Base-by-base conservation (phyloP, 2,329 filamentous ascomycete genomes). In the Xylaria sp. region DNA sequence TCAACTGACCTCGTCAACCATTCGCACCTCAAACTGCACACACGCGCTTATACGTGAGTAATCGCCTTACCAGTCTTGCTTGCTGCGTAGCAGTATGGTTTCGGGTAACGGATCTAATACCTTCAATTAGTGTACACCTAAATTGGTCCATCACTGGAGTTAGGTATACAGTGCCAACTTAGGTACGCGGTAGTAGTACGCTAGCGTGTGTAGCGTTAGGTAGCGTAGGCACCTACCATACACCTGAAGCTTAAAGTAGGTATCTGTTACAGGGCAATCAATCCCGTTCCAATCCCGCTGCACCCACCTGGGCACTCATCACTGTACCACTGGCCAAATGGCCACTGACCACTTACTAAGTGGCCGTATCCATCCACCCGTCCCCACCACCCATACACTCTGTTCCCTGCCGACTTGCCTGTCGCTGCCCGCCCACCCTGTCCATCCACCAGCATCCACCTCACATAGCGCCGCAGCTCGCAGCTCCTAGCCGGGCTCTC, bases 381-480 rank as follows among this genome's bases (percentile, higher is more conserved):
- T 23, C 25, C 2, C 61, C 60, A 41, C 61, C 60, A 41, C 39
- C 37, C 55, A 48, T 54, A 25, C 28, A n/a, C 32, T 54, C 25
- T 46, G 13, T 46, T 46, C 41, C 18, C 41, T 46, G 18, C 15
- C 15, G 12, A 46, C 25, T 37, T 37, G 34, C 28, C 41, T 37
- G 51, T 48, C 25, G 20, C 37, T 34, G 32, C 50, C 51, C 48
- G 57, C 57, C 61, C 61, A 64, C 59, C 58, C 34, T 20, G 15
- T 15, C 15, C 15, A 44, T 44, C 41, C 41, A 12, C 6, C 18
- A 7, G 6, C 52, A 51, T 51, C 56, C 55, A 28, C 50, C 28
- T 52, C 25, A 7, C 20, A n/a, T n/a, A 46, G 28, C 25, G 25
- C 28, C 20, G 10, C 12, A 37, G 48, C 52, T 23, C 32, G 10